Percentiles rank a stretch among this genome's conserved stretches.
Conservation (phyloP, 1,139 yeast species). For the Saccharomyces hybrid region DNA sequence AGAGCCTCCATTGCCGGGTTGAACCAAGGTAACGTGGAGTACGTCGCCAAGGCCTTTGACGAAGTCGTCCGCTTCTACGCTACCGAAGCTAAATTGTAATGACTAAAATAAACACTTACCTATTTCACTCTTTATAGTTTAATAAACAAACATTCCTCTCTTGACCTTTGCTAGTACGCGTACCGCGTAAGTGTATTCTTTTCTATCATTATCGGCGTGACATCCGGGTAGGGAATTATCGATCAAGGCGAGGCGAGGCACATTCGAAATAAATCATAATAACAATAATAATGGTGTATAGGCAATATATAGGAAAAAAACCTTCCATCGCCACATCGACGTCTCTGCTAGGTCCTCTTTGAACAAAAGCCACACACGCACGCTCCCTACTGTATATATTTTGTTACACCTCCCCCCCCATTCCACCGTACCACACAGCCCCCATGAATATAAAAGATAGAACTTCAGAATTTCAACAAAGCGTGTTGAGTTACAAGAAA, state of each 20-base stretch:
- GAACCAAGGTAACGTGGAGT: conserved; percentile 68
- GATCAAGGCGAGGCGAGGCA: background rate
- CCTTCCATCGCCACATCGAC: background rate
- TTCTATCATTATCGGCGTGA: background rate
- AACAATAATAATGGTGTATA: background rate
- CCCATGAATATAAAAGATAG: conserved; percentile 31
- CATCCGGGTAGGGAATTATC: background rate
- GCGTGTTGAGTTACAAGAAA: conserved; percentile 27
- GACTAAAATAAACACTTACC: background rate
- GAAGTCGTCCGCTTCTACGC: conserved; percentile 54
- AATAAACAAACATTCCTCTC: background rate
- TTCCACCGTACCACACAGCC: background rate
- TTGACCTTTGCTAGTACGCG: background rate
- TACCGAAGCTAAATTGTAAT: conserved; percentile 17
- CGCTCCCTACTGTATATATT: background rate
- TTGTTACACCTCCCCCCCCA: background rate
- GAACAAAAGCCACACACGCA: background rate
- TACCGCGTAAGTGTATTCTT: background rate
- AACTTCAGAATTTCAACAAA: conserved; percentile 32
- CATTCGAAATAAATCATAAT: background rate
- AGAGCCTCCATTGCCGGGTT: conserved; percentile 94
- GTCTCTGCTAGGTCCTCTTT: background rate
- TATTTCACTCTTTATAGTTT: background rate
- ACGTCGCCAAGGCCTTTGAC: conserved; percentile 78
- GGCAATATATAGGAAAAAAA: background rate